Evolutionary conservation across 495 filamentous ascomycete species (phyloP), one percentile per base, ranked within the genome.

Genomic region (Lophiostoma macrostomum): DNA sequence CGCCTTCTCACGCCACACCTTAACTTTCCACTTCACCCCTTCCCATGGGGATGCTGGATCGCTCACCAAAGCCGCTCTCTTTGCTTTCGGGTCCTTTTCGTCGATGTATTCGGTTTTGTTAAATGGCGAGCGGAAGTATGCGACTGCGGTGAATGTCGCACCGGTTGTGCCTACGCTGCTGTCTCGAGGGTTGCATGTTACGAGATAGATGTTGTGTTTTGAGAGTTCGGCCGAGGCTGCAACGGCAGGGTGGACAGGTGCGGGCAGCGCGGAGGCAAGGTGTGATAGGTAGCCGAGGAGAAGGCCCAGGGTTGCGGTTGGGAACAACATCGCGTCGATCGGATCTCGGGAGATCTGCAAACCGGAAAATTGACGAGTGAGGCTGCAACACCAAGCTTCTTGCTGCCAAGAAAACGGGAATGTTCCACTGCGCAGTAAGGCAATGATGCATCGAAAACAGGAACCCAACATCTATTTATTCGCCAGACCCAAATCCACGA

Each of bases 201-300:
- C 36, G 12, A 51, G 48, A 19, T 51, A 51, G 25, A 51, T 51
- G 36, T 51, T 51, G 24, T 51, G 37, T 4, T 13, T 20, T 1
- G 35, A 41, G 37, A 28, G 11, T 14, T 16, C 48, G 16, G 27
- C 42, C 4, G 36, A 12, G 25, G 27, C 13, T 4, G 20, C 14
- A 16, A 30, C 3, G 10, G 35, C 2, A 6, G 48, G 8, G 10
- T 18, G 5, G 3, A 30, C n/a, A n/a, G n/a, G n/a, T n/a, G n/a
- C 6, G 1, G 48, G 48, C 25, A 42, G 19, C n/a, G 48, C 24
- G n/a, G 48, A 32, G n/a, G 48, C 24, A 14, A 51, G 32, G 19
- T n/a, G 22, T 18, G 48, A 28, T n/a, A 42, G 27, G 35, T 2
- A 27, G 36, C 35, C n/a, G 22, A 32, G 46, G 23, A 10, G 22